These are phyloP conservation scores for Phoma sp. DNA, from an alignment of 2,329 filamentous ascomycete genomes.

Conservation along the genomic window DNA sequence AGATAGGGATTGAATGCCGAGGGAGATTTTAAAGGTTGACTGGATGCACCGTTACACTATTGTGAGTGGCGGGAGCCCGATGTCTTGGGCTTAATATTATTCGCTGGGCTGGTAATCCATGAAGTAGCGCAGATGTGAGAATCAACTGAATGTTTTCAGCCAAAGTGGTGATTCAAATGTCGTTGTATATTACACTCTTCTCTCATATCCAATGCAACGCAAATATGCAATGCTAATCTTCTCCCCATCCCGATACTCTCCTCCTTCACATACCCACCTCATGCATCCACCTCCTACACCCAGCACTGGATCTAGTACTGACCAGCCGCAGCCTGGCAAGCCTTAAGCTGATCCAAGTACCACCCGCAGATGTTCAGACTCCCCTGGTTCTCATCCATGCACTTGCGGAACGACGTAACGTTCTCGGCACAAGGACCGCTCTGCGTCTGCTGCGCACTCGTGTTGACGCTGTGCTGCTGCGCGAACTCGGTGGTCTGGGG, in stretches of 20 bases:
- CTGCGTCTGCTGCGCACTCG: conserved; percentile 49
- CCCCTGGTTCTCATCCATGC: conserved; percentile 93
- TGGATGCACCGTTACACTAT: too few relatives aligned
- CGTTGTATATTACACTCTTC: conserved; percentile 19
- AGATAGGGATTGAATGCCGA: too few relatives aligned
- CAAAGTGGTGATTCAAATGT: conserved; percentile 21
- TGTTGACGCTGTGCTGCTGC: conserved; percentile 38
- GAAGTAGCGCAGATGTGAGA: too few relatives aligned
- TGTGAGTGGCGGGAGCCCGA: too few relatives aligned
- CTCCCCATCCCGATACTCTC: background rate
- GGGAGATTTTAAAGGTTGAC: too few relatives aligned
- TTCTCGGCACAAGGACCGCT: conserved; percentile 72
- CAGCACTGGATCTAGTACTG: conserved; percentile 56
- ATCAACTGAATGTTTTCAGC: background rate
- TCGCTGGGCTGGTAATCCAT: too few relatives aligned
- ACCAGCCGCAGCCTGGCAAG: conserved; percentile 57
- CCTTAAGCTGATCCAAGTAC: conserved; percentile 92
- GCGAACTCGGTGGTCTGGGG: conserved; percentile 44
- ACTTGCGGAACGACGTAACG: conserved; percentile 86
- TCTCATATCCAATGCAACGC: background rate
- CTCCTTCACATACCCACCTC: background rate
- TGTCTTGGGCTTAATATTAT: too few relatives aligned
- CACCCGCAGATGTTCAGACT: conserved; percentile 96
- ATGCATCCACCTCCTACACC: background rate
- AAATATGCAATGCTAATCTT: background rate